phyloP scores from a whole-genome alignment of 2,329 filamentous ascomycete species.

The Talaromyces sp. region DNA sequence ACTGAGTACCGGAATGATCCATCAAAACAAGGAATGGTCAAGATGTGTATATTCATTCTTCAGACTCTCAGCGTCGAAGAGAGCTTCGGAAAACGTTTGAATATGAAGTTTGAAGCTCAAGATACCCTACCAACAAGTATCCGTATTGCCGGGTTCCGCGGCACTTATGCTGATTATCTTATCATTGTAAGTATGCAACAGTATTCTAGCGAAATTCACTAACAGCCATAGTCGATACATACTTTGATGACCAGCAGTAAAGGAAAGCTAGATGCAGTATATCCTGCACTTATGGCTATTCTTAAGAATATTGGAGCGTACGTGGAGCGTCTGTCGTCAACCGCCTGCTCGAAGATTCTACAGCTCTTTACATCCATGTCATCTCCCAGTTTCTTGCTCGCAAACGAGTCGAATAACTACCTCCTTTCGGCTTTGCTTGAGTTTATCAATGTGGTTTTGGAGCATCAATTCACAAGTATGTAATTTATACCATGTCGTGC shows the following conservation, averaged over 20 bases:
- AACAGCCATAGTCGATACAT: slow-evolving; percentile 69
- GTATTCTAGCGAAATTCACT: slow-evolving; percentile 20
- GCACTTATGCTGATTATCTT: slow-evolving; percentile 89
- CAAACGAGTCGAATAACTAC: slow-evolving; percentile 84
- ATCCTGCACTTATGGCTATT: slow-evolving; percentile 85
- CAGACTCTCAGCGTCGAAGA: slow-evolving; percentile 93
- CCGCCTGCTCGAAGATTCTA: slow-evolving; percentile 75
- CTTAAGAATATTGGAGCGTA: slow-evolving; percentile 92
- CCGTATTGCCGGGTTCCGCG: slow-evolving; percentile 76
- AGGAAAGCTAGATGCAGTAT: slow-evolving; percentile 84
- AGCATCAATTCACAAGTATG: slow-evolving; percentile 79
- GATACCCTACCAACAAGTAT: slow-evolving; percentile 81
- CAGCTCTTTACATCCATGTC: slow-evolving; percentile 92
- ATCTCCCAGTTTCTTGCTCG: slow-evolving; percentile 83
- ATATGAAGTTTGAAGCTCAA: slow-evolving; percentile 82
- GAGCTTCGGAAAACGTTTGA: slow-evolving; percentile 84
- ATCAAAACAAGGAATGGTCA: slow-evolving; percentile 84
- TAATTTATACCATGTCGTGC: slow-evolving; percentile 15
- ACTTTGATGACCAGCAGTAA: slow-evolving; percentile 87
- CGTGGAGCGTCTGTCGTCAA: slow-evolving; percentile 69
- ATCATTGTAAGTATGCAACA: slow-evolving; percentile 61
- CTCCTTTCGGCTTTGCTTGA: slow-evolving; percentile 80
- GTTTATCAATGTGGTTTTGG: slow-evolving; percentile 83
- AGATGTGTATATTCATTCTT: slow-evolving; percentile 96
- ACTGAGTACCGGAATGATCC: slow-evolving; percentile 82